These are phyloP conservation scores for Boletus insuetus DNA, from an alignment of 768 basidiomycete species.

Conservation along the genomic window DNA sequence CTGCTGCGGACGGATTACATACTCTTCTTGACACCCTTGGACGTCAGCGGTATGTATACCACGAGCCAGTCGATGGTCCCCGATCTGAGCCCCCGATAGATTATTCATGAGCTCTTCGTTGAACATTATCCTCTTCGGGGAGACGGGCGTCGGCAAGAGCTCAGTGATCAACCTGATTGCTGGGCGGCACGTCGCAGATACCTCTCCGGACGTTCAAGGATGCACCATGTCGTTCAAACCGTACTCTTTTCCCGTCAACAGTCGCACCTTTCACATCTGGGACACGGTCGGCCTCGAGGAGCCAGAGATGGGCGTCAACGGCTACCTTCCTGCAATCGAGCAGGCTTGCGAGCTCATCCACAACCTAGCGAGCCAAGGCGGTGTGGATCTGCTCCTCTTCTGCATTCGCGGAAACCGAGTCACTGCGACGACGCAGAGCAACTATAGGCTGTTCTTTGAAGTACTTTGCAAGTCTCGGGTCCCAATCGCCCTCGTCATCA, in stretches of 20 bases:
- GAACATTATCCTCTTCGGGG: constrained; percentile 46
- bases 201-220: constrained; percentile 30
- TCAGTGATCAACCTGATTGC: constrained; percentile 35
- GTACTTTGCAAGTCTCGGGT: constrained; percentile 38
- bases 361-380: constrained; percentile 26
- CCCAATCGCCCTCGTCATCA: constrained; percentile 34
- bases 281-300: constrained; percentile 38
- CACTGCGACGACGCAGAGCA: constrained; percentile 35
- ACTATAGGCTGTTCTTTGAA: constrained; percentile 42
- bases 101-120: constrained; percentile 18
- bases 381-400: constrained; percentile 42
- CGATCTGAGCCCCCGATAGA: constrained; percentile 20
- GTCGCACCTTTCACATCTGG: constrained; percentile 24
- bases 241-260: constrained; percentile 25
- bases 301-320: constrained; percentile 23
- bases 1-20: not conserved
- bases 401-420: constrained; percentile 42
- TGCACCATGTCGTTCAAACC: constrained; percentile 36
- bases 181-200: constrained; percentile 20
- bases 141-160: constrained; percentile 39
- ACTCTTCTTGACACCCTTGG: not conserved
- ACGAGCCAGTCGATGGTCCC: constrained; percentile 1
- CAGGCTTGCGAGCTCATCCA: constrained; percentile 34
- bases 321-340: constrained; percentile 29
- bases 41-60: constrained; percentile 10